A percentile compares a stretch with the other conserved stretches of the same genome.
Conservation (phyloP, 768 basidiomycete genomes). For the Podaxis sp. region DNA sequence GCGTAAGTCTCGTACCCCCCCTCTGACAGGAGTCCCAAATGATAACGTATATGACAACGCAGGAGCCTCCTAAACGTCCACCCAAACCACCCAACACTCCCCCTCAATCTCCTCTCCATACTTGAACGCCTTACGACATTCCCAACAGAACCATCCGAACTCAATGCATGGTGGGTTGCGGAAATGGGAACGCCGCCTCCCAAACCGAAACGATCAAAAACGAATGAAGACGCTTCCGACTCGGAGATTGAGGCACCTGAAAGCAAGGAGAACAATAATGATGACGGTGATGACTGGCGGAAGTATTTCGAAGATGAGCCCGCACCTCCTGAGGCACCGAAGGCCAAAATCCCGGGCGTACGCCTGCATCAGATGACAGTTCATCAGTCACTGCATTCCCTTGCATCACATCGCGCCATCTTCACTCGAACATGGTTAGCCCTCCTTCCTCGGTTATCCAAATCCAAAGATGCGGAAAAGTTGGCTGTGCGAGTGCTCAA, state of each 20-base stretch:
- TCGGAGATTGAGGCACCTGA: conserved; percentile 33
- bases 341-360: conserved; percentile 32
- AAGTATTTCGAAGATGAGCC: conserved; percentile 76
- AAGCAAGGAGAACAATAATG: conserved; percentile 25
- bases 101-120: conserved; percentile 50
- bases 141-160: conserved; percentile 62
- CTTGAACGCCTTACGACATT: conserved; percentile 69
- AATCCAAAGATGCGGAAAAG: conserved; percentile 27
- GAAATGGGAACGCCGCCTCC: conserved; percentile 58
- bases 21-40: not conserved
- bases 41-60: not conserved
- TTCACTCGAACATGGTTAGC: conserved; percentile 81
- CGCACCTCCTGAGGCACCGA: conserved; percentile 25
- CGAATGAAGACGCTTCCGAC: conserved; percentile 25
- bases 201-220: conserved; percentile 40
- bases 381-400: conserved; percentile 73
- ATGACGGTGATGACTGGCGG: conserved; percentile 63
- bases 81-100: conserved; percentile 31
- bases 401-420: conserved; percentile 73
- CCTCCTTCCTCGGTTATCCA: conserved; percentile 57
- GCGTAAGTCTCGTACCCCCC: conserved; percentile 38
- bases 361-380: conserved; percentile 64
- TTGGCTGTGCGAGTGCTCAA: conserved; percentile 59
- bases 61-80: conserved; percentile 29
- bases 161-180: conserved; percentile 77